These are phyloP conservation scores for Trichoderma erinaceum DNA, from an alignment of 495 filamentous ascomycete genomes.

Conservation along the genomic window DNA sequence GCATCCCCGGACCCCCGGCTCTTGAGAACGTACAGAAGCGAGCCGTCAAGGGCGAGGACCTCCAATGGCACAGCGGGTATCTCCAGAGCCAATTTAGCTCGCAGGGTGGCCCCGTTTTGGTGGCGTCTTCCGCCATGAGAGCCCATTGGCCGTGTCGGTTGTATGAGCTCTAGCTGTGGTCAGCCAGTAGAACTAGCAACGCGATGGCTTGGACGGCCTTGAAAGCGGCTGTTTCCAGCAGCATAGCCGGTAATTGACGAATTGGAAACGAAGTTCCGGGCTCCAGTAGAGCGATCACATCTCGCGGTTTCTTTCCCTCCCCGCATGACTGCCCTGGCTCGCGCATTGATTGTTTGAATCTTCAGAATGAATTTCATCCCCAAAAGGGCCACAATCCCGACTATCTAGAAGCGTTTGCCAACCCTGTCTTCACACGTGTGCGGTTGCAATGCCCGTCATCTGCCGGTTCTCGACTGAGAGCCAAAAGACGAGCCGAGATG, in stretches of 20 bases:
- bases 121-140: neutral
- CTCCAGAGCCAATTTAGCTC: constrained; percentile 8
- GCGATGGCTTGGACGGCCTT: too few relatives aligned
- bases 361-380: neutral
- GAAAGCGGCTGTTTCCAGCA: neutral
- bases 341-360: neutral
- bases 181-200: too few relatives aligned
- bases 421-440: neutral
- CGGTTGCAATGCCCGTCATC: constrained; percentile 6
- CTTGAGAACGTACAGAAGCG: neutral
- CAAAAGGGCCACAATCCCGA: neutral
- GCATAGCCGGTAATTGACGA: neutral
- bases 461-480: neutral
- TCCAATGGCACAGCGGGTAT: constrained; percentile 11
- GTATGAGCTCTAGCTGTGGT: neutral
- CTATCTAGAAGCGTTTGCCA: neutral
- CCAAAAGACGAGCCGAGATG: neutral
- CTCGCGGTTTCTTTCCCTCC: neutral
- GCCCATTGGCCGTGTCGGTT: neutral
- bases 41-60: neutral
- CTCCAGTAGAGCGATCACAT: neutral
- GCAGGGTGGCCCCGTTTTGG: constrained; percentile 1
- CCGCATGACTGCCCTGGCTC: neutral
- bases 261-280: neutral
- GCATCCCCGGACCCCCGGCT: constrained; percentile 4